Evolutionary conservation across 163 green algal species (phyloP), one percentile per base, ranked within the genome.

Genomic region (Botryococcus braunii): DNA sequence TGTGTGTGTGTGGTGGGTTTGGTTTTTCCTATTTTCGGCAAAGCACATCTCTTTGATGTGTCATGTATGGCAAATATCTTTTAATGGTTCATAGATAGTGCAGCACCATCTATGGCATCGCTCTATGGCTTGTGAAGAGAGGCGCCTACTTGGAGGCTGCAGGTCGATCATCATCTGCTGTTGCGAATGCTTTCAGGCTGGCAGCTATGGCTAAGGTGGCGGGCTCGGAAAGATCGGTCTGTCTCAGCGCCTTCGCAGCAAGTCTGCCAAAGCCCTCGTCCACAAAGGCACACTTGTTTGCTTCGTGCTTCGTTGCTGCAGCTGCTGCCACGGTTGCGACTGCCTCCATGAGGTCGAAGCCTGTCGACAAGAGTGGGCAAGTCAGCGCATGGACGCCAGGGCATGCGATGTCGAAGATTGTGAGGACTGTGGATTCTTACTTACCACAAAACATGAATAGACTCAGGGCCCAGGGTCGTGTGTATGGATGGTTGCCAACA

Each of bases 91-190:
- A 49, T 6, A 8, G 9, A 29, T 21, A 36, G 35, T 31, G 11
- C 7, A 66, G 6, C 49, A 13, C 11, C 9, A 66, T 37, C 21
- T 5, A 21, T 34, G 35, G 36, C 23, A 6, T 7, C 39, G 41
- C 25, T 25, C 25, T 9, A 31, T 25, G 7, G 11, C 29, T 47
- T 47, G 57, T 27, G 5, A 9, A 41, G 31, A 41, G 57, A 32
- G 27, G 57, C 35, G 37, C 50, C 40, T 23, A 76, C 77, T 74
- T 88, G 36, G 80, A 88, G 4, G 73, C 70, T 17, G 79, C 75
- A 38, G 82, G 81, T 3, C 80, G 74, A 35, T 86, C 75, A 65
- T 96, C 90, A 69, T 96, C 90, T 25, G 86, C 82, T 23, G 79
- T 91, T 29, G 81, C 85, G 9, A 94, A 61, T 4, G 76, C 61